phyloP scores from a whole-genome alignment of 2,329 filamentous ascomycete species.

The Neonectria faginata region DNA sequence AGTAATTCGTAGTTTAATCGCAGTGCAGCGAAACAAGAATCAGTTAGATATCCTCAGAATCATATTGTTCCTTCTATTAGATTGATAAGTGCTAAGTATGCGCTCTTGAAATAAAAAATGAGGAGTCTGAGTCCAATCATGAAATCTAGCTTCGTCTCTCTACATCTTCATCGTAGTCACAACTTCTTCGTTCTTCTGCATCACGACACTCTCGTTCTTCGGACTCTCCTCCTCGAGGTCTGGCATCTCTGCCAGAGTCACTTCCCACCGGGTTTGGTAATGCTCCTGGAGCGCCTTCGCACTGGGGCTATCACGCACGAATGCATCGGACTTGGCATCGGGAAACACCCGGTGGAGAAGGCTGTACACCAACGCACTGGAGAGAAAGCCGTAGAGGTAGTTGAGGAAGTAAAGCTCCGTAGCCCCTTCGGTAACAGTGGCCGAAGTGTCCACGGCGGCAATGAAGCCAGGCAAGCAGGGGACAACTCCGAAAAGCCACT shows the following conservation, averaged over 20 bases:
- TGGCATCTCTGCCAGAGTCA: conserved; percentile 18
- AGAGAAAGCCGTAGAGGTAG: conserved; percentile 54
- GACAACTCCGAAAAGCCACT: conserved; percentile 55
- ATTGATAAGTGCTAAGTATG: background rate
- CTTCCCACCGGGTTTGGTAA: conserved; percentile 50
- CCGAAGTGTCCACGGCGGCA: conserved; percentile 51
- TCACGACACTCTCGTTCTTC: no score
- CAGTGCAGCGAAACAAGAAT: background rate
- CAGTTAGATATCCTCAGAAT: background rate
- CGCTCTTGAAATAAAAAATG: background rate
- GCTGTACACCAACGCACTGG: conserved; percentile 49
- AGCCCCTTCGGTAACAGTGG: conserved; percentile 51
- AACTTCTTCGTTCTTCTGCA: background rate
- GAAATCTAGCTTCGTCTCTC: background rate
- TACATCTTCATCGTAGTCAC: background rate
- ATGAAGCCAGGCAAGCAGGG: conserved; percentile 59
- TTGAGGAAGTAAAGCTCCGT: conserved; percentile 55
- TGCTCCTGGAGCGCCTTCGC: conserved; percentile 46
- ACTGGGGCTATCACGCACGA: conserved; percentile 42
- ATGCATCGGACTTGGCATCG: conserved; percentile 41
- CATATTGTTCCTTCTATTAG: background rate
- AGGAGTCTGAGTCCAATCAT: background rate
- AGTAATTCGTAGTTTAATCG: background rate
- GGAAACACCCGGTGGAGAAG: conserved; percentile 50
- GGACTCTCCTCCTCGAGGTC: background rate